phyloP scores from a whole-genome alignment of 108 stramenopile species.

The Discostella stelligeroides region DNA sequence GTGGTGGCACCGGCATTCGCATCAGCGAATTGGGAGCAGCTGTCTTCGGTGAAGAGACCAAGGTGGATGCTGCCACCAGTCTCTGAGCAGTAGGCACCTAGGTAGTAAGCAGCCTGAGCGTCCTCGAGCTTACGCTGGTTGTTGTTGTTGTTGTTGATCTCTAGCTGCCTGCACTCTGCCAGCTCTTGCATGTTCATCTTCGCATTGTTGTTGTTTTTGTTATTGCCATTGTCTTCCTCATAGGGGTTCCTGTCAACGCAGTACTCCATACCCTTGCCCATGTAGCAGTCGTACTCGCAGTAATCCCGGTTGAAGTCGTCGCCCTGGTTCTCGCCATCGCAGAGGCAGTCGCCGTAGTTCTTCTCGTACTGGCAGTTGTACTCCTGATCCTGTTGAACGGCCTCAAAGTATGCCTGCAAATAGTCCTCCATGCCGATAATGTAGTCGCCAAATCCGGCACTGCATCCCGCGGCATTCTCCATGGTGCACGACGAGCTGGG shows the following conservation, averaged over 20 bases:
- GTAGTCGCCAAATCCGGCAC: slow-evolving; percentile 80
- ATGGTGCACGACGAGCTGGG: slow-evolving; percentile 63
- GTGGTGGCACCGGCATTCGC: slow-evolving; percentile 67
- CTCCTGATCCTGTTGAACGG: slow-evolving; percentile 69
- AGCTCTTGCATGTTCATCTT: slow-evolving; percentile 44
- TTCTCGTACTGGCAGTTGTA: slow-evolving; percentile 68
- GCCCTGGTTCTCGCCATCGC: slow-evolving; percentile 19
- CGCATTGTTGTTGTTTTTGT: slow-evolving; percentile 27
- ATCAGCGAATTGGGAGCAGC: slow-evolving; percentile 65
- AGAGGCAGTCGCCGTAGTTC: slow-evolving; percentile 43
- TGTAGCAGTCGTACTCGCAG: slow-evolving; percentile 76
- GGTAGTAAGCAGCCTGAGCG: slow-evolving; percentile 75
- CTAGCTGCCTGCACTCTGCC: slow-evolving; percentile 49
- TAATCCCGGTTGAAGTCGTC: slow-evolving; percentile 54
- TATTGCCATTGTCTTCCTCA: slow-evolving; percentile 54
- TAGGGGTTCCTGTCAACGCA: slow-evolving; percentile 71
- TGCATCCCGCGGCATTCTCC: slow-evolving; percentile 64
- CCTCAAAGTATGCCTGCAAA: slow-evolving; percentile 69
- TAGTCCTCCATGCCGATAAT: slow-evolving; percentile 77
- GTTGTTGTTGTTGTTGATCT: slow-evolving; percentile 89
- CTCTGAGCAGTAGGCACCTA: slow-evolving; percentile 68
- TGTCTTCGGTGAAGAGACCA: slow-evolving; percentile 83
- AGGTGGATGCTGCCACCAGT: slow-evolving; percentile 82
- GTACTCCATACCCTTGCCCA: slow-evolving; percentile 59
- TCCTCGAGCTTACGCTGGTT: slow-evolving; percentile 65